These are phyloP conservation scores for Pestalotiopsis sp. DNA, from an alignment of 2,329 filamentous ascomycete species.

Conservation along the genomic window DNA sequence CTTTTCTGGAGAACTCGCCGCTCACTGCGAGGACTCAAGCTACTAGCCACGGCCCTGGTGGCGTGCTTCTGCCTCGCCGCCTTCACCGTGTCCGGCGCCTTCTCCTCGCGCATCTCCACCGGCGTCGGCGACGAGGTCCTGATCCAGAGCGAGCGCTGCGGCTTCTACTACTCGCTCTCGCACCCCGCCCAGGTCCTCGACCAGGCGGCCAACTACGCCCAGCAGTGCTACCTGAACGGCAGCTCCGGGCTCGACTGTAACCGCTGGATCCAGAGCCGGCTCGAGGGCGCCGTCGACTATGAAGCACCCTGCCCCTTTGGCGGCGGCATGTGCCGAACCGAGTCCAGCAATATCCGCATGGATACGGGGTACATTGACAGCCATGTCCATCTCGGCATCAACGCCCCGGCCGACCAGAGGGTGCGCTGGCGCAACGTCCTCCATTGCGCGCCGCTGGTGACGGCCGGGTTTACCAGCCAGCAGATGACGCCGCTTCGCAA, in stretches of 20 bases:
- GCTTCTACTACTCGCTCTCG: background rate
- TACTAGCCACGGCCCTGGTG: constrained; percentile 1
- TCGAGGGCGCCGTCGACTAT: background rate
- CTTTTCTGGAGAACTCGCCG: constrained; percentile 11
- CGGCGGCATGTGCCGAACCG: constrained; percentile 11
- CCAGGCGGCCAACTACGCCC: constrained; percentile 18
- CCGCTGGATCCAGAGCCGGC: background rate
- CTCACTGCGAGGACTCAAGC: background rate
- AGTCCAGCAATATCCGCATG: constrained; percentile 10
- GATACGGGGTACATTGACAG: constrained; percentile 20
- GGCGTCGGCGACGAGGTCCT: constrained; percentile 18
- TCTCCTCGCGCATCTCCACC: constrained; percentile 20
- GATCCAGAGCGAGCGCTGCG: constrained; percentile 15
- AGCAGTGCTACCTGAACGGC: constrained; percentile 17
- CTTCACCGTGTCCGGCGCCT: constrained; percentile 19
- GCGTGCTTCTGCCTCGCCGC: constrained; percentile 6
- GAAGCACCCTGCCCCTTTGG: constrained; percentile 19
- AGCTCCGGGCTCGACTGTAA: background rate
- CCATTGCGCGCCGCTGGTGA: constrained; percentile 17
- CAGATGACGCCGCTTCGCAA: background rate
- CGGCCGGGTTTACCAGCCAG: background rate
- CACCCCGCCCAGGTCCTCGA: background rate
- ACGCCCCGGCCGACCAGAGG: constrained; percentile 13
- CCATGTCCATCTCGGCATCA: constrained; percentile 18
- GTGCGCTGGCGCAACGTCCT: constrained; percentile 15